These are phyloP conservation scores for Nicotiana tabacum DNA, from an alignment of 257 asterid genomes.

Conservation along the genomic window DNA sequence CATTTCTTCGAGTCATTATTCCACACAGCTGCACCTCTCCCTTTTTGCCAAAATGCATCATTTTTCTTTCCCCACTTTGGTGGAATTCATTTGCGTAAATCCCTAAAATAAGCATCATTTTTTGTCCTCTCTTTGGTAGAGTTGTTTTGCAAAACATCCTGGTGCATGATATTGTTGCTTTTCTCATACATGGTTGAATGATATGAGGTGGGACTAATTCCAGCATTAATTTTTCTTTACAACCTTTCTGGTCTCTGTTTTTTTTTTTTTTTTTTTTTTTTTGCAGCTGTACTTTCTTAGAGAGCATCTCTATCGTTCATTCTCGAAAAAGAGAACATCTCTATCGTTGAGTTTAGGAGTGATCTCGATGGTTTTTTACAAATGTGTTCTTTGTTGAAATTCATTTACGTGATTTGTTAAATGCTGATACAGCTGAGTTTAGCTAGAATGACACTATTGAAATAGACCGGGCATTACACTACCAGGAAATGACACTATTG, in stretches of 20 bases:
- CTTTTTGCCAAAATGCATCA: not conserved
- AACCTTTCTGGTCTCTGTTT: not conserved
- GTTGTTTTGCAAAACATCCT: not conserved
- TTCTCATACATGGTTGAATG: not conserved
- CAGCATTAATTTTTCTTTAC: not conserved
- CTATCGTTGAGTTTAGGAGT: not conserved
- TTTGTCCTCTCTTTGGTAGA: not conserved
- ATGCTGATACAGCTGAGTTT: not conserved
- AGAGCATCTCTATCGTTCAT: not conserved
- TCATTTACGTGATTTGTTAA: not conserved
- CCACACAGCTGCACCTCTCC: not conserved
- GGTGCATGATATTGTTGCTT: not conserved
- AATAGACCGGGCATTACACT: not conserved
- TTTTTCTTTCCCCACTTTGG: not conserved
- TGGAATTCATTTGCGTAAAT: not conserved
- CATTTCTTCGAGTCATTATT: not conserved
- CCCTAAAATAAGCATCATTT: no score
- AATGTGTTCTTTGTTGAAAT: not conserved
- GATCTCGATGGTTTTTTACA: not conserved
- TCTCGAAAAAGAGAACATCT: not conserved
- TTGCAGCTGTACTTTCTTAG: not conserved
- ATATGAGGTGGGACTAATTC: conserved; percentile 1
- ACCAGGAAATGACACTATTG: not conserved
- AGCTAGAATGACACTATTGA: not conserved
- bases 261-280: not conserved